Evolutionary conservation across 2,329 filamentous ascomycete genomes (phyloP).

Genomic region (Kalaharituber pfeilii): DNA sequence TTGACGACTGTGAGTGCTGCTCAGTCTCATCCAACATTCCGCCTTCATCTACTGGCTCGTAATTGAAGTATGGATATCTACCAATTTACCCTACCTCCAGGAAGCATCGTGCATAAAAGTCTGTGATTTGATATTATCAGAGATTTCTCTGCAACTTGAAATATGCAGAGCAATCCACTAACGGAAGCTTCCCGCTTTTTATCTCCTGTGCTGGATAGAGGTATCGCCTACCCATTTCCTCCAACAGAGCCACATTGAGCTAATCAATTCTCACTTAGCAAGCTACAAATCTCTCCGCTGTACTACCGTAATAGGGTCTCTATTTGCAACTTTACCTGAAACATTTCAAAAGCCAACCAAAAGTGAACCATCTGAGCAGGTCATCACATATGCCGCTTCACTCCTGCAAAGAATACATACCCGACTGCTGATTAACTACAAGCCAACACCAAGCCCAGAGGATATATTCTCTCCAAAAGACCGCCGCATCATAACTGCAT

Average conservation of each 20-base stretch:
- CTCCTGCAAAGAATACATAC: background rate
- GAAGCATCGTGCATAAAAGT: too few species aligned
- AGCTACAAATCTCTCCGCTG: too few species aligned
- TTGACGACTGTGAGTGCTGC: too few species aligned
- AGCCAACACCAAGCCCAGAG: background rate
- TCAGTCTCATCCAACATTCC: too few species aligned
- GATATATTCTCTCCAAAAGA: conserved; percentile 10
- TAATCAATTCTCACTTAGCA: too few species aligned
- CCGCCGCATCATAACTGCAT: conserved; percentile 16
- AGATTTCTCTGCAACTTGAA: too few species aligned
- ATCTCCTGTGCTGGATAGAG: background rate
- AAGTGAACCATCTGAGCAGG: background rate
- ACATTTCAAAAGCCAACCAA: background rate
- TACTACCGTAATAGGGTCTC: background rate
- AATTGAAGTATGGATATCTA: too few species aligned
- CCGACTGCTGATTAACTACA: background rate
- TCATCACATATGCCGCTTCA: background rate
- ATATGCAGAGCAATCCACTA: background rate
- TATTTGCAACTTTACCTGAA: background rate
- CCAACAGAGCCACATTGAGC: too few species aligned
- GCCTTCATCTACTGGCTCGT: too few species aligned
- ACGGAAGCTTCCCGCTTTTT: background rate
- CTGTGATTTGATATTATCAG: too few species aligned
- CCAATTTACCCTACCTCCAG: too few species aligned
- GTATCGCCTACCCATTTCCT: background rate